Conservation (phyloP, 164 flowering plant genomes). For the Nymphaea colorata region DNA sequence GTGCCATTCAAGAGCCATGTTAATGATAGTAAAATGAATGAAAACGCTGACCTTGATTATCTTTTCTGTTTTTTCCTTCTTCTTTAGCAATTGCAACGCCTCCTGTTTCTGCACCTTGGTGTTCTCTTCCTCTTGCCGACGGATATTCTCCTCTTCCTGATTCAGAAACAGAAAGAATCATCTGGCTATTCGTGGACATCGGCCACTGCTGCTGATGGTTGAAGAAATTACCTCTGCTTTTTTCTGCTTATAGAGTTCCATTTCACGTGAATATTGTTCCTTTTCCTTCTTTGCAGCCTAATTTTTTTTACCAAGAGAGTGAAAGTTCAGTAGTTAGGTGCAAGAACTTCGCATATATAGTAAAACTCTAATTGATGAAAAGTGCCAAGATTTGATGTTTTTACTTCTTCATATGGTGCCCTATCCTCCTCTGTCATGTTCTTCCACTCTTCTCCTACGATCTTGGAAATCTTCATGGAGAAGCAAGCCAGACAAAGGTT, state of each 20-base stretch:
- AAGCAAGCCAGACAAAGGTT: too few species aligned
- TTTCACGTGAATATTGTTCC: slow-evolving; percentile 57
- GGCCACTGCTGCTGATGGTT: not conserved
- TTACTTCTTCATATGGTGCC: slow-evolving; percentile 67
- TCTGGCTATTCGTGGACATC: not conserved
- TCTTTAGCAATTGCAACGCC: slow-evolving; percentile 82
- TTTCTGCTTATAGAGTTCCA: slow-evolving; percentile 66
- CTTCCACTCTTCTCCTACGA: slow-evolving; percentile 88
- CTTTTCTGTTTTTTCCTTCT: slow-evolving; percentile 81
- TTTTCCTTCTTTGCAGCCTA: slow-evolving; percentile 72
- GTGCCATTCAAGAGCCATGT: too few species aligned
- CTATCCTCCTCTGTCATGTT: slow-evolving; percentile 51
- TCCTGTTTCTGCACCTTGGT: slow-evolving; percentile 82
- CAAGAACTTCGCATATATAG: not conserved
- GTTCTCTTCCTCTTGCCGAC: slow-evolving; percentile 59
- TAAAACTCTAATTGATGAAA: too few species aligned
- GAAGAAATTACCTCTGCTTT: slow-evolving; percentile 31
- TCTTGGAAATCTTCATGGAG: slow-evolving; percentile 39
- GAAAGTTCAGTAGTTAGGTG: not conserved
- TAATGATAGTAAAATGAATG: not conserved
- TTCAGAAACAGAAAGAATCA: not conserved
- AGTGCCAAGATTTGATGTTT: not conserved
- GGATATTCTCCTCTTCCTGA: slow-evolving; percentile 34
- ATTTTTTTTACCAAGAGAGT: not conserved
- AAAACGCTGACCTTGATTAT: slow-evolving; percentile 47